These are phyloP conservation scores for Mucor saturninus DNA, from an alignment of 371 early-diverging fungal genomes.

Conservation along the genomic window DNA sequence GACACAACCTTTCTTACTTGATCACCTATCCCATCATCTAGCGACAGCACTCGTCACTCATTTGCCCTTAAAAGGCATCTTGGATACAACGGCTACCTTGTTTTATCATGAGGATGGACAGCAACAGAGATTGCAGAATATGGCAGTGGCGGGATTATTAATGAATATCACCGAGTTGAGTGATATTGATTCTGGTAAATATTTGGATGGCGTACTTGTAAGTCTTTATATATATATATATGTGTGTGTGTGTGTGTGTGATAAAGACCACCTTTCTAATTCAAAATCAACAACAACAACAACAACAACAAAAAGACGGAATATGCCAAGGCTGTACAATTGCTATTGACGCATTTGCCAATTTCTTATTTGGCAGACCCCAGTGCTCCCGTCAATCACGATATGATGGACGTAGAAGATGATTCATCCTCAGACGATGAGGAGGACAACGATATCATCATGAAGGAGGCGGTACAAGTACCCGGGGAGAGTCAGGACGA, in stretches of 20 bases:
- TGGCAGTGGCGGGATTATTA: conserved; percentile 30
- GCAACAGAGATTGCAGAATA: conserved; percentile 10
- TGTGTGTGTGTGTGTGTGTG: too few species aligned
- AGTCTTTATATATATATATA: background rate
- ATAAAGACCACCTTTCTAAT: background rate
- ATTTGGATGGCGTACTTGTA: conserved; percentile 17
- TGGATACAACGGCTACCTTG: conserved; percentile 13
- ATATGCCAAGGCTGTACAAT: conserved; percentile 34
- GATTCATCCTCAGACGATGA: conserved; percentile 14
- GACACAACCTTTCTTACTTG: conserved; percentile 33
- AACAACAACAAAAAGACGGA: conserved; percentile 1
- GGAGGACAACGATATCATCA: conserved; percentile 35
- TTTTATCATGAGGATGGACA: background rate
- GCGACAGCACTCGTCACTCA: background rate
- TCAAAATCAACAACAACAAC: background rate
- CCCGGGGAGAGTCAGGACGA: background rate
- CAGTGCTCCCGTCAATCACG: background rate
- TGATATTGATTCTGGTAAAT: conserved; percentile 21
- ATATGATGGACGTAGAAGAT: conserved; percentile 10
- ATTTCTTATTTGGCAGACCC: conserved; percentile 31
- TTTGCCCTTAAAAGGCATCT: conserved; percentile 20
- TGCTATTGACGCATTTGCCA: conserved; percentile 30
- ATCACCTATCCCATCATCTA: background rate
- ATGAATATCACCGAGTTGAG: conserved; percentile 41
- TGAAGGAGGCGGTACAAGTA: conserved; percentile 20